Base-by-base conservation (phyloP, 805 yeast species). In the Saccharomyces jurei region DNA sequence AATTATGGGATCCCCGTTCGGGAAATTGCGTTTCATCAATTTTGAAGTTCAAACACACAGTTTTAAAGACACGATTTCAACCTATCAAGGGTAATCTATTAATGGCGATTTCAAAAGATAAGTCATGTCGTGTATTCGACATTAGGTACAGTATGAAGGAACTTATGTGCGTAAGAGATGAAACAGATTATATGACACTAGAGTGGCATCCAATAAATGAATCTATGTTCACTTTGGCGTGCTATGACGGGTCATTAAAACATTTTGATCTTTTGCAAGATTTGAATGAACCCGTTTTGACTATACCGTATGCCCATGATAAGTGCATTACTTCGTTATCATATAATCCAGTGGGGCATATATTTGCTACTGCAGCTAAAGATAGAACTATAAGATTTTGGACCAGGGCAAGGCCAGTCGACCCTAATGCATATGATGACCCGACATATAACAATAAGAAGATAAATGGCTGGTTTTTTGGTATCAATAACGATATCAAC, bases 1-100 rank as follows among this genome's bases (percentile, higher is more conserved):
- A 91, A 71, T 74, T 94, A 27, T 94, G 99, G 99, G 99, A 94
- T 68, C 99, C 99, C 10, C 78, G 99, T 58, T 77, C 82, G 4
- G 83, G 86, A 0, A 77, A 77, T 50, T 84, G 92, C 59, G 74
- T 94, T 6, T 76, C 89, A 1, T 91, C 97, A 0, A 70, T 94
- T 29, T 89, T 90, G 65, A 96, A 95, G 11, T 92, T 89, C 71
- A 94, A 95, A 65, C 96, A 94, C 71, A 92, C 98, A 0, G 89
- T 94, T n/a, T 81, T 89, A 31, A 83, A 85, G 61, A 83, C 95
- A 1, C 76, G 81, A 63, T 94, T 94, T 68, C 98, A 94, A 72
- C 90, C 91, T 1, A 81, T 76, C 36, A 64, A 56, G 63, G 94
- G 96, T 21, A 83, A 87, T 62, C 73, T 90, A 54, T 71, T 92